Percentiles rank a stretch among this genome's conserved stretches.
Evolutionary conservation across 2,329 filamentous ascomycete species (phyloP).

Genomic region (Aspergillus quadricinctus): DNA sequence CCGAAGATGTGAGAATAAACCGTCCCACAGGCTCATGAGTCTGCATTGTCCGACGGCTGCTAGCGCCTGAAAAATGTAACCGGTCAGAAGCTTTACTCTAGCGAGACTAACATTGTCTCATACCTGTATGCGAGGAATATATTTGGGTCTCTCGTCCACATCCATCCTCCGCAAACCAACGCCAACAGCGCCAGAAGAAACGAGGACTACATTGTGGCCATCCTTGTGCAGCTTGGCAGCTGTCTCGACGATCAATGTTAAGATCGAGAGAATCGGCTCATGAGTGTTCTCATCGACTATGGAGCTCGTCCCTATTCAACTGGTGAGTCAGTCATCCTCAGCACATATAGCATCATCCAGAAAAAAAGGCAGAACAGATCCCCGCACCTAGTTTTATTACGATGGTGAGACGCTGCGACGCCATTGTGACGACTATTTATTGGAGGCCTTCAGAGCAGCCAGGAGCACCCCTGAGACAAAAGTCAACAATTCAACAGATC

Average conservation of each 20-base stretch:
- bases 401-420: conserved; percentile 28
- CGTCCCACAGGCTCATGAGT: conserved; percentile 93
- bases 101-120: conserved; percentile 4
- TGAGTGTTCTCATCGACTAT: conserved; percentile 96
- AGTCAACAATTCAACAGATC: not conserved
- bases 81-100: conserved; percentile 1
- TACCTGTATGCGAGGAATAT: conserved; percentile 81
- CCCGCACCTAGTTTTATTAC: conserved; percentile 40
- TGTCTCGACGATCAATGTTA: conserved; percentile 91
- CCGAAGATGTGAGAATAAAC: conserved; percentile 77
- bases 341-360: conserved; percentile 2
- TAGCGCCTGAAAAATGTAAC: conserved; percentile 56
- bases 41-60: conserved; percentile 95
- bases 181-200: conserved; percentile 95
- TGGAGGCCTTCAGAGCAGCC: not conserved
- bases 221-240: conserved; percentile 80
- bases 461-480: not conserved
- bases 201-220: conserved; percentile 91
- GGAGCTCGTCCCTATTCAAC: conserved; percentile 79
- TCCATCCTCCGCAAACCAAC: conserved; percentile 90
- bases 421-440: conserved; percentile 17
- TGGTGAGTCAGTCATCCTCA: conserved; percentile 14
- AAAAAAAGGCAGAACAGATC: conserved; percentile 11
- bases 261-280: conserved; percentile 83
- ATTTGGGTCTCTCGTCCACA: conserved; percentile 79